A percentile compares a stretch with the other conserved stretches of the same genome.
Conservation (phyloP, 1,139 yeast genomes). For the Lodderomyces beijingensis region DNA sequence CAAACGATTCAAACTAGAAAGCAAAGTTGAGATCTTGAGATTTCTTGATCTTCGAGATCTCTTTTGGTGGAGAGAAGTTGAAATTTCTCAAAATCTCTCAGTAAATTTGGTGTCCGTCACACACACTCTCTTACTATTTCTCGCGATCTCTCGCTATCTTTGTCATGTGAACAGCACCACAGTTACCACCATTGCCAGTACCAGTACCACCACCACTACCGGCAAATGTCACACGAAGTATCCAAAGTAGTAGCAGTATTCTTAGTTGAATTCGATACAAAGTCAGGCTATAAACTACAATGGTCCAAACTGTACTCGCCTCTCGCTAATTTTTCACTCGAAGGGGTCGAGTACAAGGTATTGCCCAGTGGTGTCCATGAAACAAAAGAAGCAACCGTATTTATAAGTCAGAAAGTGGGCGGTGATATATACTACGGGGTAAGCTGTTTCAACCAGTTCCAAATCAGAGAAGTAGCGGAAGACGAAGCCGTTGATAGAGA, state of each 20-base stretch:
- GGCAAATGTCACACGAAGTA: constrained; percentile 13
- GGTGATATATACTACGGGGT: constrained; percentile 30
- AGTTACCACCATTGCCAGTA: not conserved
- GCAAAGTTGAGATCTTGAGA: too few relatives aligned
- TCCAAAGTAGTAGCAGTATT: constrained; percentile 48
- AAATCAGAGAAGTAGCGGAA: constrained; percentile 16
- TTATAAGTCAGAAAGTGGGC: constrained; percentile 27
- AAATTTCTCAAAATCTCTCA: too few relatives aligned
- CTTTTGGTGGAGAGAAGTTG: too few relatives aligned
- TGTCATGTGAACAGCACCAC: too few relatives aligned
- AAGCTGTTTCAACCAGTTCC: constrained; percentile 30
- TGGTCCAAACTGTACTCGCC: constrained; percentile 40
- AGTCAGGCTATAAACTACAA: constrained; percentile 55
- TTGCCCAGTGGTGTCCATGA: constrained; percentile 86
- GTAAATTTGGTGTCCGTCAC: too few relatives aligned
- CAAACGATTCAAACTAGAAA: too few relatives aligned
- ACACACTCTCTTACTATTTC: too few relatives aligned
- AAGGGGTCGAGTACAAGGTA: constrained; percentile 63
- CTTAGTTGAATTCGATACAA: constrained; percentile 60
- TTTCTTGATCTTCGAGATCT: too few relatives aligned
- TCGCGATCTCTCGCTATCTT: too few relatives aligned
- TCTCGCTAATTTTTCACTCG: constrained; percentile 19
- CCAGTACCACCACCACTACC: not conserved
- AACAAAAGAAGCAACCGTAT: constrained; percentile 42
- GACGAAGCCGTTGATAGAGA: constrained; percentile 30